Conservation (phyloP, 2,329 filamentous ascomycete genomes). For the Alternaria gaisen region DNA sequence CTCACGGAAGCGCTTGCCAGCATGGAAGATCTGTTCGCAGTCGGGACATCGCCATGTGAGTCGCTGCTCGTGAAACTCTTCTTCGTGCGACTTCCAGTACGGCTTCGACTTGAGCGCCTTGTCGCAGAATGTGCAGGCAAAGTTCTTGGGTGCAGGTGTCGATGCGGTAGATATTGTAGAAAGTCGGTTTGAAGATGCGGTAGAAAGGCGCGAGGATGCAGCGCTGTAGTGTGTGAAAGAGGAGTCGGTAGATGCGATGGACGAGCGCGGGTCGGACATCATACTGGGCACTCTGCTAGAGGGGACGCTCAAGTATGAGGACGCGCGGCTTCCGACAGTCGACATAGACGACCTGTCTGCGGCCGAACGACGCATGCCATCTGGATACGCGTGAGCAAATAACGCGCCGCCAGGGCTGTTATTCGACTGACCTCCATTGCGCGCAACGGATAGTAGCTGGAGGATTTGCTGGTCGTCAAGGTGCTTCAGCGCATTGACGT, state of each 20-base stretch:
- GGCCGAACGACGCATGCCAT: slow-evolving; percentile 46
- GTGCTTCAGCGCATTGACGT: slow-evolving; percentile 53
- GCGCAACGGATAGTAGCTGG: slow-evolving; percentile 48
- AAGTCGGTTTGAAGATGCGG: slow-evolving; percentile 46
- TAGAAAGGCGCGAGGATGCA: slow-evolving; percentile 49
- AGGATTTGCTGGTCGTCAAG: slow-evolving; percentile 52
- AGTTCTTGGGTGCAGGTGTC: slow-evolving; percentile 49
- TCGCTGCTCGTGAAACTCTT: slow-evolving; percentile 74
- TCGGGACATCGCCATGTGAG: slow-evolving; percentile 73
- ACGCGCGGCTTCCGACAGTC: slow-evolving; percentile 48
- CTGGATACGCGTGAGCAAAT: slow-evolving; percentile 37
- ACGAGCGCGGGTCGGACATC: slow-evolving; percentile 48
- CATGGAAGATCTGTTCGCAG: slow-evolving; percentile 74
- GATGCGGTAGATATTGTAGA: slow-evolving; percentile 48
- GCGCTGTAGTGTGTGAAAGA: slow-evolving; percentile 50
- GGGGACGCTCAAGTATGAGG: slow-evolving; percentile 50
- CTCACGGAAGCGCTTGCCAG: slow-evolving; percentile 73
- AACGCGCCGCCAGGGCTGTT: slow-evolving; percentile 16
- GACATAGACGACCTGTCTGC: slow-evolving; percentile 49
- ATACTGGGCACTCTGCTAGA: slow-evolving; percentile 51
- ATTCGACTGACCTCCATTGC: slow-evolving; percentile 48
- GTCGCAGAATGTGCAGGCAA: slow-evolving; percentile 62
- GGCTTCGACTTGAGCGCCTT: slow-evolving; percentile 74
- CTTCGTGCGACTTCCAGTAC: slow-evolving; percentile 75
- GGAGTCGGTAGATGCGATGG: slow-evolving; percentile 50